Evolutionary conservation across 331 rosid species (phyloP), one percentile per base, ranked within the genome.

Genomic region (Malus hybrid): DNA sequence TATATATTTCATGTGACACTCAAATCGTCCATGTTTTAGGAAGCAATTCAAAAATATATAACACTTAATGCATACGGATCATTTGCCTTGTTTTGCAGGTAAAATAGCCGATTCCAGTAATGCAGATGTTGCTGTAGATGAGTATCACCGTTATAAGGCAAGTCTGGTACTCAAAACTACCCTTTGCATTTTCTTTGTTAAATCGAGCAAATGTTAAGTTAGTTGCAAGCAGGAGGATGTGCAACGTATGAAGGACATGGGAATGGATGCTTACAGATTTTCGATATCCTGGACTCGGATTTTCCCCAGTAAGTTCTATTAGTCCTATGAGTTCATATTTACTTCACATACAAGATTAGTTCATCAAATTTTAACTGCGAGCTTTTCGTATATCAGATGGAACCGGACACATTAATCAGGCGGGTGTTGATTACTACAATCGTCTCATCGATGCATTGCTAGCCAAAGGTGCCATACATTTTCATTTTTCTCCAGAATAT

Each of bases 231-330:
- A 95, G 99, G 93, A 80, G 76, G 99, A 95, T 56, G 77, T 92
- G 44, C 89, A 89, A 62, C 93, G 88, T 14, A 90, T 95, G 97
- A 90, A 92, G 87, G 90, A 95, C 76, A 52, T 90, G 88, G 97
- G 97, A 69, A 62, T 89, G 93, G 97, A 89, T 76, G 97, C 98
- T 70, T 95, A 89, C 77, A 83, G 99, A 69, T 90, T 95, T 78
- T 95, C 99, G 61, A 95, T 95, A 79, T 87, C 97, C 27, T 95
- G 98, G 98, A 52, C 98, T 75, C 89, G 98, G 27, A 90, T 95
- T 78, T 92, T 81, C 36, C 98, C 97, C 5, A 74, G 99, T 95
- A 89, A 85, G 86, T 78, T 62, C 39, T 19, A 46, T 22, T 15
- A 19, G 22, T 63, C 19, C 48, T 29, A 46, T n/a, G 1, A 19